Percentiles rank a stretch among this genome's conserved stretches.
phyloP scores from a whole-genome alignment of 1,284 basidiomycete species.

The Microbotryomycetes sp. region DNA sequence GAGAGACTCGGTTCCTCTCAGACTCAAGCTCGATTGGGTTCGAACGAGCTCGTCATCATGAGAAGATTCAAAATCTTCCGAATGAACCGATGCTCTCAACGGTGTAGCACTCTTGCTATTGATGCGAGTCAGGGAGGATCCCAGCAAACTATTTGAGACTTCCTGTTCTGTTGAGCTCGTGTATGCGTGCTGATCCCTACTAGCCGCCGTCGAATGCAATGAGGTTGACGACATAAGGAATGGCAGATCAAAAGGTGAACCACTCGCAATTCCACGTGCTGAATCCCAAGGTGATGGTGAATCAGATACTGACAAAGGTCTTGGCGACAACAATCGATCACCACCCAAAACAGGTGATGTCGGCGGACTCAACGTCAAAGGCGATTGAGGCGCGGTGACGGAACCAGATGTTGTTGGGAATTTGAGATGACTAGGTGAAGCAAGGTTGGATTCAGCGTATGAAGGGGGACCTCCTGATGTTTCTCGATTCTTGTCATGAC shows the following conservation, averaged over 20 bases:
- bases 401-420: too few species aligned
- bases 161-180: background rate
- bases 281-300: background rate
- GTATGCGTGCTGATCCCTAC: background rate
- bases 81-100: background rate
- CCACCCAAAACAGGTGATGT: background rate
- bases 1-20: background rate
- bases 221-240: background rate
- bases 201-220: background rate
- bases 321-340: background rate
- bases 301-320: background rate
- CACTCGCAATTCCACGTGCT: background rate
- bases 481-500: background rate
- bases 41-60: background rate
- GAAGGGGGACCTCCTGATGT: background rate
- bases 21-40: too few species aligned
- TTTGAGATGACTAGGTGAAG: too few species aligned
- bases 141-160: too few species aligned
- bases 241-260: background rate
- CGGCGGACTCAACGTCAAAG: background rate
- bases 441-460: background rate
- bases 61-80: background rate
- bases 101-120: background rate
- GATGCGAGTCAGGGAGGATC: too few species aligned
- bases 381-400: background rate